Base-by-base conservation (phyloP, 345 rosid genomes). In the Litchi chinensis region DNA sequence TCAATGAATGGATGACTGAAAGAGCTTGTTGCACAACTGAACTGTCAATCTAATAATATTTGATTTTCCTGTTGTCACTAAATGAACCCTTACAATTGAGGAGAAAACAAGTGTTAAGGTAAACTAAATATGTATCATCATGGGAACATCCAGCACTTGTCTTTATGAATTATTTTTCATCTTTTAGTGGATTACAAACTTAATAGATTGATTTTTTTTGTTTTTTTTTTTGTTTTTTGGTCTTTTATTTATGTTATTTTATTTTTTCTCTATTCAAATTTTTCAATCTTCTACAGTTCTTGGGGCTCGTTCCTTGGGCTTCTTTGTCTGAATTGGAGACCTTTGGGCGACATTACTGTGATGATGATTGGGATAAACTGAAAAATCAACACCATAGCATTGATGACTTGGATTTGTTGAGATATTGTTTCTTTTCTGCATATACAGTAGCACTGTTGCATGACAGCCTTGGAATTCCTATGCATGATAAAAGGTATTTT, bases 381-480 rank as follows among this genome's bases (percentile, higher is more conserved):
- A 85, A 69, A 80, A 72, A 46, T 54, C 74, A 76, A 63, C 83
- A 85, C 63, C 44, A 5, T 28, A 52, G 64, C 43, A 44, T 72
- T 69, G 88, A 80, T 82, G 86, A 80, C 56, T 43, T 79, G 80
- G 89, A 88, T 80, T 75, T 88, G 79, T 24, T 77, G 74, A 84
- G 85, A 84, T 84, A 86, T 71, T 88, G 91, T 69, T 88, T 86
- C 85, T 81, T 87, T 79, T 86, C 91, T 32, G 86, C 87, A 68
- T 86, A 86, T 59, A 74, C 77, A 3, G 81, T 81, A 60, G 87
- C 87, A 26, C 68, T 88, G 76, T 66, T 84, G 87, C 89, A 86
- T 65, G 87, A 88, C 59, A 52, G 76, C 68, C 83, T 86, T 41
- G 88, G 89, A 80, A 74, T 88, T 71, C 73, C 87, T 16, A 40